phyloP scores from a whole-genome alignment of 495 filamentous ascomycete genomes.

The Penicillium malachiteum region DNA sequence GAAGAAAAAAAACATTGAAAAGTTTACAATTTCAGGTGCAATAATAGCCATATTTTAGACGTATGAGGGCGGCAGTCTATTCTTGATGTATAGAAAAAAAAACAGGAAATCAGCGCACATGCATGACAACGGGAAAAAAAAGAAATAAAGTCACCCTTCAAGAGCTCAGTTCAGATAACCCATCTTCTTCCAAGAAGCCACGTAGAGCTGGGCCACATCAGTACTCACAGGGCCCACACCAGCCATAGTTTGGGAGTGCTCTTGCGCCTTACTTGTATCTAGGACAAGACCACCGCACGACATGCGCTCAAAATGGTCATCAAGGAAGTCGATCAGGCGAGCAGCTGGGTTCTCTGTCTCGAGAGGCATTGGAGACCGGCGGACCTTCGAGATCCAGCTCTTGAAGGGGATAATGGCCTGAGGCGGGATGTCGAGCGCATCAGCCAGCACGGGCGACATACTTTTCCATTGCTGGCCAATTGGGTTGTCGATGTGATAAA shows the following conservation, averaged over 20 bases:
- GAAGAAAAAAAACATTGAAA: too few species aligned
- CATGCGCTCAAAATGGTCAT: slow-evolving; percentile 46
- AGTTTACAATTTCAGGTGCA: too few species aligned
- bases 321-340: slow-evolving; percentile 43
- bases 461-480: slow-evolving; percentile 47
- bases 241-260: background rate
- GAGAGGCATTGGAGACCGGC: background rate
- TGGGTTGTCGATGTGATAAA: slow-evolving; percentile 60
- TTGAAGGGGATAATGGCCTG: slow-evolving; percentile 37
- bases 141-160: too few species aligned
- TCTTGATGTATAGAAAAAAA: too few species aligned
- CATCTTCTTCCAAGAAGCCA: background rate
- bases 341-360: slow-evolving; percentile 46
- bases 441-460: slow-evolving; percentile 40
- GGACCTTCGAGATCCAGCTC: slow-evolving; percentile 37
- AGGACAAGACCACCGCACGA: slow-evolving; percentile 48
- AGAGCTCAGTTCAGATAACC: background rate
- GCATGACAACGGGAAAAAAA: too few species aligned
- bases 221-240: background rate
- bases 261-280: slow-evolving; percentile 20
- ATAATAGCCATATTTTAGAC: too few species aligned
- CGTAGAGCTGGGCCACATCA: background rate
- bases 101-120: too few species aligned
- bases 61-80: too few species aligned
- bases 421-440: slow-evolving; percentile 37